Evolutionary conservation across 192 early-diverging fungal genomes (phyloP).

Genomic region (Irineochytrium annulatum): DNA sequence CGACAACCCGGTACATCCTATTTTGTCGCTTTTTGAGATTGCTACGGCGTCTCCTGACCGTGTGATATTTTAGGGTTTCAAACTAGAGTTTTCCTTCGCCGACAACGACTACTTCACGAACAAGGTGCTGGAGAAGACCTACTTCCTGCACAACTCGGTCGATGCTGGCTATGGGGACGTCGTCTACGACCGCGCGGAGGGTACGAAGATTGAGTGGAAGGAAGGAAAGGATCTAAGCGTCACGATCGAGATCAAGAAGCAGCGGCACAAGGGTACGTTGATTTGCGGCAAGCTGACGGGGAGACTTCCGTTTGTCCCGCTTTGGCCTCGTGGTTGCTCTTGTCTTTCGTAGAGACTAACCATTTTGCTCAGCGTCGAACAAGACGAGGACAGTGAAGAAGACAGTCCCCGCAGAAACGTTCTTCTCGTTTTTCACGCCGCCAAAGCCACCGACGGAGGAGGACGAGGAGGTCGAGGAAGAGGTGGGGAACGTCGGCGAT

Average conservation of each 20-base stretch:
- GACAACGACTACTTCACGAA: conserved; percentile 90
- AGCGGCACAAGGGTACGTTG: conserved; percentile 93
- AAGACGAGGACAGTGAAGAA: conserved; percentile 97
- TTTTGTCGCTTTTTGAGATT: background rate
- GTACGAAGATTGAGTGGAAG: conserved; percentile 92
- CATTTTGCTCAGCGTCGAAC: conserved; percentile 67
- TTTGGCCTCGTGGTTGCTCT: background rate
- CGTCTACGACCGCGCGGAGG: conserved; percentile 89
- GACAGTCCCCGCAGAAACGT: conserved; percentile 91
- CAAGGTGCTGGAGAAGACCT: conserved; percentile 84
- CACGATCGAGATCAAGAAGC: conserved; percentile 95
- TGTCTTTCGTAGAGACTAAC: background rate
- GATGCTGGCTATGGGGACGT: conserved; percentile 80
- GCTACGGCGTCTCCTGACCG: background rate
- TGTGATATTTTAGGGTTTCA: conserved; percentile 64
- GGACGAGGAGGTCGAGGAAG: conserved; percentile 65
- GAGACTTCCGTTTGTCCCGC: background rate
- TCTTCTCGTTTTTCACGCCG: conserved; percentile 96
- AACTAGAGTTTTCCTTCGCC: conserved; percentile 86
- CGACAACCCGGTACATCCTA: conserved; percentile 60
- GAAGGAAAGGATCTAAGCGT: conserved; percentile 93
- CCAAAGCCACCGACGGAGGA: conserved; percentile 61
- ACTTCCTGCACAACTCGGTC: conserved; percentile 68
- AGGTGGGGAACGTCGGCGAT: conserved; percentile 56
- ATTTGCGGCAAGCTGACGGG: too few species aligned